A percentile compares a stretch with the other conserved stretches of the same genome.
Conservation (phyloP, 257 asterid genomes). For the Nicotiana noctiflora region DNA sequence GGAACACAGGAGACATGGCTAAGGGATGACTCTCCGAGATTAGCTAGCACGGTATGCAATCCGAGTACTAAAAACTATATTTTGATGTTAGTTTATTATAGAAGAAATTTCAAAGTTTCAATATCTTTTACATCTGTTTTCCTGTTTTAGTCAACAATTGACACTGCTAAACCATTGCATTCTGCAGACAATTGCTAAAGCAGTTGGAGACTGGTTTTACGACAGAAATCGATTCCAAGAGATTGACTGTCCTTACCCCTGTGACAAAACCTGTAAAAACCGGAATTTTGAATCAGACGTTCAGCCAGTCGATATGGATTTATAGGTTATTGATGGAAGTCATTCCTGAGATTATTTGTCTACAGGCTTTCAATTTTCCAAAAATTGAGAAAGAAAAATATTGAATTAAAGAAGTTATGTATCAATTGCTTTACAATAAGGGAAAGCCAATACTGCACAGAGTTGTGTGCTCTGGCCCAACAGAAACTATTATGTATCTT, state of each 20-base stretch:
- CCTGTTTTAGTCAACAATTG: not conserved
- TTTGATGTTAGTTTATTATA: not conserved
- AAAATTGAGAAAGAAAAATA: not conserved
- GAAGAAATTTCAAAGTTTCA: not conserved
- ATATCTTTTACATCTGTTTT: not conserved
- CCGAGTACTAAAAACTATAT: not conserved
- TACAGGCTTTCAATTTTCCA: not conserved
- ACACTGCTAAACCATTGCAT: not conserved
- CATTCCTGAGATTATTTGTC: not conserved
- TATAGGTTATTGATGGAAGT: not conserved
- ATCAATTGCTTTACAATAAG: not conserved
- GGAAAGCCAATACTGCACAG: not conserved
- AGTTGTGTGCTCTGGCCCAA: not conserved
- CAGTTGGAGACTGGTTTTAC: slow-evolving; percentile 89
- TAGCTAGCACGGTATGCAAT: slow-evolving; percentile 42
- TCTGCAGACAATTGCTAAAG: slow-evolving; percentile 69
- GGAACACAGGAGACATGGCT: slow-evolving; percentile 77
- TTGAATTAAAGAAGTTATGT: not conserved
- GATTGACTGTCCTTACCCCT: slow-evolving; percentile 83
- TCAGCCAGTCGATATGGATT: slow-evolving; percentile 8
- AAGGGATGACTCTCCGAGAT: slow-evolving; percentile 52
- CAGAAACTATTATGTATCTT: not conserved
- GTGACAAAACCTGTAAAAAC: slow-evolving; percentile 82
- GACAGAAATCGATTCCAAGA: slow-evolving; percentile 62
- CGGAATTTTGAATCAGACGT: slow-evolving; percentile 46